Base-by-base conservation (phyloP, 192 early-diverging fungal genomes). In the Backusella luteola region DNA sequence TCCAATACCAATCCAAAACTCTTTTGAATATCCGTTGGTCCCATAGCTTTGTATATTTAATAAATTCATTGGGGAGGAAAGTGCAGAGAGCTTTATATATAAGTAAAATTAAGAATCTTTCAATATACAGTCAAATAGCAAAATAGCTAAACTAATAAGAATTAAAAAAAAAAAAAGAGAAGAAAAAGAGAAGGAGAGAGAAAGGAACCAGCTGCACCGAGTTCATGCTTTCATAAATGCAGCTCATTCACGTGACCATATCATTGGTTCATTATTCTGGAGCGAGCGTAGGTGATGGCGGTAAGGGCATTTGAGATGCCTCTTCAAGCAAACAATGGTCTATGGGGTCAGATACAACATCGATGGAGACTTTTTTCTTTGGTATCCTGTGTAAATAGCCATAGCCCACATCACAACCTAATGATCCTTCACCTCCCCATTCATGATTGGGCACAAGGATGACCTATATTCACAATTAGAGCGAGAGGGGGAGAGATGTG, bases 361-460 rank as follows among this genome's bases (percentile, higher is more conserved):
- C 11, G 19, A 53, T 53, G 19, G 15, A 2, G 1, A 23, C 59
- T 32, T 66, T 21, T 42, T n/a, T 53, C 23, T 7, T 11, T 66
- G 82, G 82, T 42, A 84, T 84, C n/a, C 82, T 44, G 66, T 84
- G 82, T 26, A 84, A 73, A 66, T 76, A 41, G 8, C 91, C 92
- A 79, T 91, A 93, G 3, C 90, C 92, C 15, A 93, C 87, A 73
- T 92, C 91, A 74, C 92, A 94, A 32, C 92, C 92, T 15, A 94
- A 77, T 15, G 85, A 81, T 11, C 91, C 92, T 63, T 84, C 80
- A n/a, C 91, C 92, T 38, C 91, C 92, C 91, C 91, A 94, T 69
- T 87, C 88, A 66, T 84, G 83, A 66, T 88, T 87, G 14, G 91
- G 91, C 41, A 90, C 81, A 75, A 92, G 91, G 39, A 89, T 85